These are phyloP conservation scores for Triticum monococcum DNA, from an alignment of 176 grass and related monocot species.

Conservation along the genomic window DNA sequence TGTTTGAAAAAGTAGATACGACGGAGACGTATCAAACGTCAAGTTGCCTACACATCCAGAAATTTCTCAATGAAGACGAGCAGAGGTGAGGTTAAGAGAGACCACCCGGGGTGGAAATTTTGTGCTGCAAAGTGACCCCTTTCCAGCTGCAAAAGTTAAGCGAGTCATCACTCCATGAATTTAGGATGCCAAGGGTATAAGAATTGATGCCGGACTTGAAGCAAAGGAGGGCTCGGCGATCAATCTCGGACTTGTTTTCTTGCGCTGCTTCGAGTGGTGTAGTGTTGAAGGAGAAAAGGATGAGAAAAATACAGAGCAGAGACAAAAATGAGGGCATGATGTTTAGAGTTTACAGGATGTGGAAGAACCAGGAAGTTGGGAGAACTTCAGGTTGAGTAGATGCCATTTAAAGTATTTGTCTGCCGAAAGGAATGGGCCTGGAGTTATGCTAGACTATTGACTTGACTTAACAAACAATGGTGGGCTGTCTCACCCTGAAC, in stretches of 20 bases:
- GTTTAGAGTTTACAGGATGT: not conserved
- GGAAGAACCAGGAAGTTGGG: not conserved
- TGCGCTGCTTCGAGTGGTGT: not conserved
- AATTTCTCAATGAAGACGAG: not conserved
- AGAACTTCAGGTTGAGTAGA: not conserved
- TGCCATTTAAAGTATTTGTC: not conserved
- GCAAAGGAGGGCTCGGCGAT: constrained; percentile 23
- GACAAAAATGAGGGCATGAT: not conserved
- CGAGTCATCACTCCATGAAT: not conserved
- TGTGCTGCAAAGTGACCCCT: not conserved
- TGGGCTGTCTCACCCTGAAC: not conserved
- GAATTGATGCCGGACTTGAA: constrained; percentile 21
- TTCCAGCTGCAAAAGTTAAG: not conserved
- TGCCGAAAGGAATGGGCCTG: not conserved
- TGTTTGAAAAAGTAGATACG: too few relatives aligned
- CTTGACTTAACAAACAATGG: not conserved
- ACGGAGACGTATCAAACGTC: not conserved
- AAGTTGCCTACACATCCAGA: constrained; percentile 36
- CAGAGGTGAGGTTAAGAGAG: not conserved
- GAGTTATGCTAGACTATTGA: not conserved
- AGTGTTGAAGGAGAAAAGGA: not conserved
- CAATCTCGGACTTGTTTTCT: not conserved
- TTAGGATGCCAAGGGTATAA: not conserved
- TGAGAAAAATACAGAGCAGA: not conserved
- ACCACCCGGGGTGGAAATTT: not conserved